phyloP scores from a whole-genome alignment of 306 rosid genomes.

The Glycyrrhiza uralensis region DNA sequence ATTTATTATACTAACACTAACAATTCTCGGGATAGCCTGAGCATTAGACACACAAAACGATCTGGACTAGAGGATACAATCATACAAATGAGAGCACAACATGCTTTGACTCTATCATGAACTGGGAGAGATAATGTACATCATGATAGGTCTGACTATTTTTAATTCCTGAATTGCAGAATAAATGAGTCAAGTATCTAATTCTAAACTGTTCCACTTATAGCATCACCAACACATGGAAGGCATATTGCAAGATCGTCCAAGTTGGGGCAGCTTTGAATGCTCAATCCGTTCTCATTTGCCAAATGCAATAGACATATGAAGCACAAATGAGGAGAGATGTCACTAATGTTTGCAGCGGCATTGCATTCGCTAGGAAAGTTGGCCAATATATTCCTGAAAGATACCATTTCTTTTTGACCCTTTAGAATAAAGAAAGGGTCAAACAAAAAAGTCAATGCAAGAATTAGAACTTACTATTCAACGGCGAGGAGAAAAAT shows the following conservation, averaged over 20 bases:
- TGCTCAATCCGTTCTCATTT: constrained; percentile 81
- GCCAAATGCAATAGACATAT: constrained; percentile 93
- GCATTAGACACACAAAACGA: background rate
- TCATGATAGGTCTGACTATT: background rate
- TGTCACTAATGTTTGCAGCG: constrained; percentile 58
- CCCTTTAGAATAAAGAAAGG: constrained; percentile 37
- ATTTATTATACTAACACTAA: background rate
- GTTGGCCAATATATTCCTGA: constrained; percentile 61
- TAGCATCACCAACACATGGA: constrained; percentile 27
- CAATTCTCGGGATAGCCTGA: background rate
- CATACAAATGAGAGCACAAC: constrained; percentile 4
- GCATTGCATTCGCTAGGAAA: constrained; percentile 77
- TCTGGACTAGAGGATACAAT: background rate
- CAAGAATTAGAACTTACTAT: constrained; percentile 9
- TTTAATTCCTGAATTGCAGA: constrained; percentile 17
- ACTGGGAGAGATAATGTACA: background rate
- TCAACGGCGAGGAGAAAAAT: background rate
- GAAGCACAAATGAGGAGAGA: constrained; percentile 94
- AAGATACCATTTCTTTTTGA: constrained; percentile 49
- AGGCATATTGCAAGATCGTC: constrained; percentile 64
- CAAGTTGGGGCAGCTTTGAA: constrained; percentile 53
- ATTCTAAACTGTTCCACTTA: constrained; percentile 33
- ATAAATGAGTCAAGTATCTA: constrained; percentile 25
- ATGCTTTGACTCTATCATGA: background rate
- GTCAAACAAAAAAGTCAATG: constrained; percentile 9